These are phyloP conservation scores for Penicillium oxalicum DNA, from an alignment of 2,329 filamentous ascomycete genomes.

Conservation along the genomic window DNA sequence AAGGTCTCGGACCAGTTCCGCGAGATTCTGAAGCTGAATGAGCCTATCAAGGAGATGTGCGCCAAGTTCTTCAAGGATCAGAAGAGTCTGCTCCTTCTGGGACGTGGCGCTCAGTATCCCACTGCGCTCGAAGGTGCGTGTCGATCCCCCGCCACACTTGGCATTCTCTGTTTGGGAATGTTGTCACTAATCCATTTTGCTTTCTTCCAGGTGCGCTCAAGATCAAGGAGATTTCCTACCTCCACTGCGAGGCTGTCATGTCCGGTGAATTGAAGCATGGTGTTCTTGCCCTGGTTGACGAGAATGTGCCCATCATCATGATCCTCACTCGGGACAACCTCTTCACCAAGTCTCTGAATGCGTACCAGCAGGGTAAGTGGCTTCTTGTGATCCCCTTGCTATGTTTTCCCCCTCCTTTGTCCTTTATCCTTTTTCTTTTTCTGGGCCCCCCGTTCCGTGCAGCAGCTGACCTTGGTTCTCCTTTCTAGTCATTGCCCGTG, in stretches of 20 bases:
- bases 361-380: constrained; percentile 83
- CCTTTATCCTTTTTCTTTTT: constrained; percentile 26
- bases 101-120: constrained; percentile 88
- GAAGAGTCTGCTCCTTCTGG: constrained; percentile 88
- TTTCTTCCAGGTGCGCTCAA: constrained; percentile 66
- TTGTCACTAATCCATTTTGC: constrained; percentile 9
- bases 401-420: too few species aligned
- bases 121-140: constrained; percentile 78
- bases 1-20: constrained; percentile 88
- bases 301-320: constrained; percentile 99
- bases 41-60: constrained; percentile 91
- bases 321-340: constrained; percentile 93
- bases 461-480: too few species aligned
- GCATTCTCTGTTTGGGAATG: neutral
- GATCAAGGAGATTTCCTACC: constrained; percentile 99
- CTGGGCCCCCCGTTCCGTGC: neutral
- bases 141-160: neutral
- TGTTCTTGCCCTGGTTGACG: constrained; percentile 92
- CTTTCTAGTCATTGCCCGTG: constrained; percentile 75
- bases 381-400: neutral
- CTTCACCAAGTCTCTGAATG: constrained; percentile 98
- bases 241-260: constrained; percentile 99
- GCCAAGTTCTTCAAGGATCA: constrained; percentile 91
- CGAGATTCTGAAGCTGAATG: constrained; percentile 82
- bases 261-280: constrained; percentile 99